Evolutionary conservation across 768 basidiomycete species (phyloP).

Genomic region (Pleurotus pulmonarius): DNA sequence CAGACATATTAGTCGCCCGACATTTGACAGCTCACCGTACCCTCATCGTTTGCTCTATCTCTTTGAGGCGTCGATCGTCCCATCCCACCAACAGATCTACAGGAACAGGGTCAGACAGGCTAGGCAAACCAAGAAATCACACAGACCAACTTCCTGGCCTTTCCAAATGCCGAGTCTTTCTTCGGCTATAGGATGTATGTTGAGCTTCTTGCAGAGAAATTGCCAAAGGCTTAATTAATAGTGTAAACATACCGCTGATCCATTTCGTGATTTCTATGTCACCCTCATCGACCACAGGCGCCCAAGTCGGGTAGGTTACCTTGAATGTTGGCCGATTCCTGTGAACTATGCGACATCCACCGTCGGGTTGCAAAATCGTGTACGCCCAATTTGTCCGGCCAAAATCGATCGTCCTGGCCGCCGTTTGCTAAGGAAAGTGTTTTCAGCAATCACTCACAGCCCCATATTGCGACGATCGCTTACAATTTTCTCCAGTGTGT

Average conservation of each 20-base stretch:
- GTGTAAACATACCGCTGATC: slow-evolving; percentile 7
- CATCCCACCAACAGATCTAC: slow-evolving; percentile 30
- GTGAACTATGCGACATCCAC: slow-evolving; percentile 28
- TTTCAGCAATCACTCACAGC: background rate
- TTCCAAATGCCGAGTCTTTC: slow-evolving; percentile 34
- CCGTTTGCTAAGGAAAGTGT: slow-evolving; percentile 18
- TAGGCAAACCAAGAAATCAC: background rate
- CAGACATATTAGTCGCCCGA: slow-evolving; percentile 19
- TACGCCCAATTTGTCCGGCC: slow-evolving; percentile 33
- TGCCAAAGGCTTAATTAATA: background rate
- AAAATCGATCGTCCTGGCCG: slow-evolving; percentile 27
- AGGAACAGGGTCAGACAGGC: background rate
- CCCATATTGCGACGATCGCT: background rate
- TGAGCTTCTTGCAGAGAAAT: background rate
- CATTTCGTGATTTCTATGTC: slow-evolving; percentile 34
- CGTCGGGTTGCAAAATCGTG: slow-evolving; percentile 18
- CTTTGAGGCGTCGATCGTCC: slow-evolving; percentile 19
- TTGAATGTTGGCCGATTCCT: slow-evolving; percentile 17
- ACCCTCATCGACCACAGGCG: slow-evolving; percentile 28
- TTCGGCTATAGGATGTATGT: slow-evolving; percentile 5
- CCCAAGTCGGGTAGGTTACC: slow-evolving; percentile 31
- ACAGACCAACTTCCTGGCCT: slow-evolving; percentile 32
- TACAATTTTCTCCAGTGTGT: slow-evolving; percentile 4
- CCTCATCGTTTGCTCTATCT: slow-evolving; percentile 27
- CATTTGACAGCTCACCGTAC: slow-evolving; percentile 24